Conservation (phyloP, 345 rosid genomes). For the Brassica juncea region DNA sequence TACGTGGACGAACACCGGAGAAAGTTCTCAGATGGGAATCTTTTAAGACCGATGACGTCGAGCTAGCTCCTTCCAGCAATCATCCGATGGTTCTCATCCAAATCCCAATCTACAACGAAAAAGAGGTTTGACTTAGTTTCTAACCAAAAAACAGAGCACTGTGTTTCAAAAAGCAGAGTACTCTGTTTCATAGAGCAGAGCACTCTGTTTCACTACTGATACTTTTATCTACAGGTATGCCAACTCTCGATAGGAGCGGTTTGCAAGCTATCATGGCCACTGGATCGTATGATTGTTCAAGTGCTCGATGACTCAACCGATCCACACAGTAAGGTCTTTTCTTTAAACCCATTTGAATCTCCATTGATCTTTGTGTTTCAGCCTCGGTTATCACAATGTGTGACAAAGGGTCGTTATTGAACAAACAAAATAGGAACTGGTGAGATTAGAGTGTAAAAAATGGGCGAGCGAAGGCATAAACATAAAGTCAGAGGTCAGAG, state of each 20-base stretch:
- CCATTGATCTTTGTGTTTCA: background rate
- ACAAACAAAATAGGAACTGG: constrained; percentile 49
- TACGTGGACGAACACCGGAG: constrained; percentile 43
- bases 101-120: constrained; percentile 42
- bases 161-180: background rate
- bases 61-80: constrained; percentile 46
- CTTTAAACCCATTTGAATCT: background rate
- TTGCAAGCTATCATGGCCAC: constrained; percentile 86
- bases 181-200: constrained; percentile 15
- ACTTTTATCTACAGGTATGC: constrained; percentile 52
- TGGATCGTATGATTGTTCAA: constrained; percentile 77
- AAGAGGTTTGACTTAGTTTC: constrained; percentile 27
- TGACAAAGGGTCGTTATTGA: background rate
- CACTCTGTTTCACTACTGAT: constrained; percentile 1
- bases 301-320: constrained; percentile 92
- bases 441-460: constrained; percentile 69
- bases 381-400: background rate
- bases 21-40: constrained; percentile 50
- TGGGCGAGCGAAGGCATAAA: constrained; percentile 77
- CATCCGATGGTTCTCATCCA: constrained; percentile 41
- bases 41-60: constrained; percentile 45
- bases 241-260: constrained; percentile 85
- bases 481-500: constrained; percentile 65
- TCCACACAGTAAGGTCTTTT: constrained; percentile 41
- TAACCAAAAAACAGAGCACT: background rate